A percentile compares a stretch with the other conserved stretches of the same genome.
Evolutionary conservation across 2,329 filamentous ascomycete species (phyloP).

Genomic region (Cytospora mali): DNA sequence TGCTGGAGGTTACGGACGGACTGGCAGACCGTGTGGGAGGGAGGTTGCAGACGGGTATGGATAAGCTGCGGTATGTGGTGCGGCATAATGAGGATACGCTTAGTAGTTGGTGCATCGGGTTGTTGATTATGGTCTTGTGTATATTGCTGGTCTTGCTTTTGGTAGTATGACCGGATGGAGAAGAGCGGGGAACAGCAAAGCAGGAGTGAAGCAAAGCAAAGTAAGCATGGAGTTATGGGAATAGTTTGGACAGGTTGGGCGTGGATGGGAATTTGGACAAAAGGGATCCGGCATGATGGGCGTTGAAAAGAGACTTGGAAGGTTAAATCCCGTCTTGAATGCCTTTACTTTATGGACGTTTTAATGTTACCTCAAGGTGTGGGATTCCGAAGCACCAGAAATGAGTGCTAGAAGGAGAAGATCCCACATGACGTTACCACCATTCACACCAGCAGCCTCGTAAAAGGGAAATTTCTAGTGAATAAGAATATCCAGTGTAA

Average conservation of each 20-base stretch:
- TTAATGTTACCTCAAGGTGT: not conserved
- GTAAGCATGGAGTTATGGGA: constrained; percentile 10
- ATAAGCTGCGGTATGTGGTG: constrained; percentile 83
- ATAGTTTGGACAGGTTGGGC: not conserved
- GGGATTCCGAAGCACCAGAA: not conserved
- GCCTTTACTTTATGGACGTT: not conserved
- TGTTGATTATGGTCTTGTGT: constrained; percentile 87
- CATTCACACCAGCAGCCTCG: too few species aligned
- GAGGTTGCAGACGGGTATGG: constrained; percentile 81
- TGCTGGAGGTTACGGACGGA: constrained; percentile 83
- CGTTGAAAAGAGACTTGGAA: not conserved
- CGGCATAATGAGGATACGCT: constrained; percentile 83
- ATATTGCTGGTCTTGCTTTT: constrained; percentile 80
- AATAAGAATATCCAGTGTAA: too few species aligned
- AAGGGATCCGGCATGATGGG: not conserved
- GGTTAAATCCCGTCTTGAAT: not conserved
- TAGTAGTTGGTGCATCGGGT: constrained; percentile 88
- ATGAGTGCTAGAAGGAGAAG: not conserved
- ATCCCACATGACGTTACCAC: too few species aligned
- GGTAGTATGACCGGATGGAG: constrained; percentile 49
- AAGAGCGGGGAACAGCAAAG: constrained; percentile 4
- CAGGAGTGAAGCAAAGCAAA: not conserved
- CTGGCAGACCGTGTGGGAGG: constrained; percentile 86
- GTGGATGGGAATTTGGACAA: not conserved
- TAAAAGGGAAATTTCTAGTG: too few species aligned